These are phyloP conservation scores for Blastocystis sp. DNA, from an alignment of 352 stramenopile genomes.

Conservation along the genomic window DNA sequence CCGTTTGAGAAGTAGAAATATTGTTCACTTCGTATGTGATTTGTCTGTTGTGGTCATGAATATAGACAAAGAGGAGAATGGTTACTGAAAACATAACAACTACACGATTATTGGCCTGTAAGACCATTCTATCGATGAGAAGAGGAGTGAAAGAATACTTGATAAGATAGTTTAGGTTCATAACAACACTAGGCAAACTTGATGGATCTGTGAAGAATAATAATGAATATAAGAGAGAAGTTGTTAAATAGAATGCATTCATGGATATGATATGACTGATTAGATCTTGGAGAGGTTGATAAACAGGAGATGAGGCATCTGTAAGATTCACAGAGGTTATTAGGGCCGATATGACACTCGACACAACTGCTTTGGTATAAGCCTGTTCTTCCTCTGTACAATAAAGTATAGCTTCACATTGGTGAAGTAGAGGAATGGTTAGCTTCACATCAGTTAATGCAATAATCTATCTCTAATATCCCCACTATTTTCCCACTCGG, in stretches of 20 bases:
- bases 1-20: not conserved
- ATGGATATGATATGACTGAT: not conserved
- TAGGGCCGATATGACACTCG: not conserved
- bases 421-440: not conserved
- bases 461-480: not conserved
- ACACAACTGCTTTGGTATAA: not conserved
- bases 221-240: not conserved
- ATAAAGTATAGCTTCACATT: not conserved
- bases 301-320: not conserved
- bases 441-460: not conserved
- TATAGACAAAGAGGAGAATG: constrained; percentile 18
- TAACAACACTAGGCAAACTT: not conserved
- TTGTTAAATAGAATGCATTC: not conserved
- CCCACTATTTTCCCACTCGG: not conserved
- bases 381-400: not conserved
- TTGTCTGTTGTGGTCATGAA: not conserved
- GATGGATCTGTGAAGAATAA: not conserved
- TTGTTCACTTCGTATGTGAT: not conserved
- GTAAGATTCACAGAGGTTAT: not conserved
- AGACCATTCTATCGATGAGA: not conserved
- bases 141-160: not conserved
- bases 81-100: not conserved
- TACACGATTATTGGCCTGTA: not conserved
- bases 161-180: not conserved
- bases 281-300: not conserved